These are phyloP conservation scores for Globisporangium sylvaticum DNA, from an alignment of 352 stramenopile species.

Conservation along the genomic window DNA sequence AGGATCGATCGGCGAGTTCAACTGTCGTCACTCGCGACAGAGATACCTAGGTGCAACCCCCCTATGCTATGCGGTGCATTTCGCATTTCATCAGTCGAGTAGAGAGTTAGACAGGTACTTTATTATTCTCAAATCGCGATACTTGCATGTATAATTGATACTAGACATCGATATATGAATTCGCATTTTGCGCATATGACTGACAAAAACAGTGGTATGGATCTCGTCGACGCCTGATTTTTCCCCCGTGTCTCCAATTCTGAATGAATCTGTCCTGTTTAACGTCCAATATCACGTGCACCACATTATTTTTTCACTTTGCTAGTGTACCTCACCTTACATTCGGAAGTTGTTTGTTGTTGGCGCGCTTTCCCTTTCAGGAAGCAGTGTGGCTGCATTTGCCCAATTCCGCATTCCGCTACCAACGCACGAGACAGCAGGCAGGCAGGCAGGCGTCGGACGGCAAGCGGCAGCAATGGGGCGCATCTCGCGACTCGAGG, in stretches of 20 bases:
- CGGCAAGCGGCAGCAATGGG: slow-evolving; percentile 48
- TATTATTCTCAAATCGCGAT: too few species aligned
- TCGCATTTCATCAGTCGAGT: background rate
- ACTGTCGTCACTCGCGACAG: background rate
- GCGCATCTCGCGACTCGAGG: slow-evolving; percentile 91
- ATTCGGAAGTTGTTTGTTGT: background rate
- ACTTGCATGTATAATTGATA: too few species aligned
- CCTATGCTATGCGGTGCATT: background rate
- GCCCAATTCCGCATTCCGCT: background rate
- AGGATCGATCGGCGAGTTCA: background rate
- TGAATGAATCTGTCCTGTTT: background rate
- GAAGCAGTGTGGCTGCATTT: background rate
- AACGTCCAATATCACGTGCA: background rate
- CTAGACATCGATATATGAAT: background rate
- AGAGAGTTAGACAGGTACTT: too few species aligned
- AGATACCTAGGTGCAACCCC: background rate
- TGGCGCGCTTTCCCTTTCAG: background rate
- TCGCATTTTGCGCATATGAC: background rate
- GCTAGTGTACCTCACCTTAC: background rate
- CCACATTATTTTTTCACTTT: background rate
- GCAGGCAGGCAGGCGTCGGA: background rate
- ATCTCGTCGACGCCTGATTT: slow-evolving; percentile 2
- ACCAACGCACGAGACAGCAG: background rate
- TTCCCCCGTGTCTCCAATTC: too few species aligned
- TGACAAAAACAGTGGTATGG: background rate